These are phyloP conservation scores for Barbatosphaeria neglecta DNA, from an alignment of 495 filamentous ascomycete genomes.

Conservation along the genomic window DNA sequence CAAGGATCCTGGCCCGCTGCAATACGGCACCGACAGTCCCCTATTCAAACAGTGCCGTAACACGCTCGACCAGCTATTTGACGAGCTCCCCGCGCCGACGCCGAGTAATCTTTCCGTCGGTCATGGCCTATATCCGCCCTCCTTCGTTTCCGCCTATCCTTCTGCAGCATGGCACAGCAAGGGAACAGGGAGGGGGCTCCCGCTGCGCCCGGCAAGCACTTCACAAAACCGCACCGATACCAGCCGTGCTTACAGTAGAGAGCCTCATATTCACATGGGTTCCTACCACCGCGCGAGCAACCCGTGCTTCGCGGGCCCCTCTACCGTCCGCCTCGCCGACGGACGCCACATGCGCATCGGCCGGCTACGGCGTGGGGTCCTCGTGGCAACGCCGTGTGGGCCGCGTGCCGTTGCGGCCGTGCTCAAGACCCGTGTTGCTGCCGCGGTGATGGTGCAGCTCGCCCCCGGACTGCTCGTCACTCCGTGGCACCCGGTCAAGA, in stretches of 20 bases:
- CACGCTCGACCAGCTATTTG: conserved; percentile 23
- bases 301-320: conserved; percentile 27
- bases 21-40: conserved; percentile 22
- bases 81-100: conserved; percentile 23
- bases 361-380: conserved; percentile 16
- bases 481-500: conserved; percentile 29
- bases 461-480: conserved; percentile 17
- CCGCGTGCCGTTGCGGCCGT: conserved; percentile 20
- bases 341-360: conserved; percentile 10
- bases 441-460: conserved; percentile 12
- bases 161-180: neutral
- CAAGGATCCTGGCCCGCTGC: conserved; percentile 33
- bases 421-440: conserved; percentile 18
- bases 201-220: conserved; percentile 1
- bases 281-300: conserved; percentile 10
- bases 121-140: neutral
- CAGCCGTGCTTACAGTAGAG: too few relatives aligned
- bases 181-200: neutral
- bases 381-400: conserved; percentile 26
- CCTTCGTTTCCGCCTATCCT: neutral
- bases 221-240: too few relatives aligned
- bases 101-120: conserved; percentile 8
- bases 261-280: conserved; percentile 23
- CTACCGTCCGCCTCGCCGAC: conserved; percentile 17
- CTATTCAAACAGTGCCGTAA: conserved; percentile 28